Base-by-base conservation (phyloP, 164 flowering plant genomes). In the Vitis amurensis region DNA sequence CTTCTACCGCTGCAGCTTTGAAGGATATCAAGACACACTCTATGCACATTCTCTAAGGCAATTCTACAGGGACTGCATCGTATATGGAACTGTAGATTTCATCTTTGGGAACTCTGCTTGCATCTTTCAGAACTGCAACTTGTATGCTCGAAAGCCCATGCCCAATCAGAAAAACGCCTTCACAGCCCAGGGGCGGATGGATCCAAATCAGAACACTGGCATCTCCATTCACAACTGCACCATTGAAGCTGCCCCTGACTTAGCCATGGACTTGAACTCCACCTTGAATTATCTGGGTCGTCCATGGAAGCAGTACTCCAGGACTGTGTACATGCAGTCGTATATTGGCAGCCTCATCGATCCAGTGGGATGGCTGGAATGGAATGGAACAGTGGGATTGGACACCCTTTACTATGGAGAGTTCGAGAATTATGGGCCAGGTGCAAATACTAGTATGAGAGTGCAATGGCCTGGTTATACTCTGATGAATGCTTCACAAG, bases 61-160 rank as follows among this genome's bases (percentile, higher is more conserved):
- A 56, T 86, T 86, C 81, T 84, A 80, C 72, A 64, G 84, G 17
- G 83, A 86, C 17, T 84, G 87, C 52, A 71, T 79, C 55, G 70
- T 84, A 3, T 80, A 79, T 56, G 90, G 90, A 6, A 86, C 86
- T 1, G 82, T 86, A 0, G 89, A 84, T 59, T 86, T 86, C 83
- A 79, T 84, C 3, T 86, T 86, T 15, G 90, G 88, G 1, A 81
- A 85, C 23, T 78, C 88, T 0, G 85, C 87, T 0, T 71, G 79
- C 0, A 77, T 85, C 14, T 76, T 87, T 74, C 90, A 84, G 30
- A 76, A 60, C 68, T 87, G 87, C 74, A 78, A 80, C 23, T 5
- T 87, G 2, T 74, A 63, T 16, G 79, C 81, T 0, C 60, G 86
- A 9, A 71, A 69, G 23, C 85, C 88, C 0, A 51, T 74, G 62